These are phyloP conservation scores for Linum trigynum DNA, from an alignment of 345 rosid species.

Conservation along the genomic window DNA sequence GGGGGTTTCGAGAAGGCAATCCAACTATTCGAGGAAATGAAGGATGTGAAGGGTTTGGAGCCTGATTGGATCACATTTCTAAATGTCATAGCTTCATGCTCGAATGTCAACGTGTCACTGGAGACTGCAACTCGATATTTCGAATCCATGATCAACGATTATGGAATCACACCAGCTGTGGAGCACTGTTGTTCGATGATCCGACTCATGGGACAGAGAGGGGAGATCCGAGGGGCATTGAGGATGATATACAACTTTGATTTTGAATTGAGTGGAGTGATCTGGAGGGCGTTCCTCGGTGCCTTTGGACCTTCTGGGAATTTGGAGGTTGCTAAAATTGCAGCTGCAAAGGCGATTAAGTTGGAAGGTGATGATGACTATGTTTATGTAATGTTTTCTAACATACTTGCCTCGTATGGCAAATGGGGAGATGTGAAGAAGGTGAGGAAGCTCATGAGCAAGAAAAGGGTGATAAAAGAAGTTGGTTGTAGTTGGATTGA, in stretches of 20 bases:
- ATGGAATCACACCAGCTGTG: conserved; percentile 43
- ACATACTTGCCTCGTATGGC: conserved; percentile 41
- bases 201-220: conserved; percentile 49
- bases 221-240: conserved; percentile 35
- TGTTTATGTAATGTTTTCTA: conserved; percentile 55
- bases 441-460: conserved; percentile 54
- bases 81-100: conserved; percentile 55
- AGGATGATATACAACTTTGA: conserved; percentile 38
- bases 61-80: conserved; percentile 72
- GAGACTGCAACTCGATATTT: conserved; percentile 32
- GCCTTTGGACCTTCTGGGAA: conserved; percentile 45
- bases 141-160: conserved; percentile 52
- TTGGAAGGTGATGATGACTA: conserved; percentile 53
- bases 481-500: conserved; percentile 64
- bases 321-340: conserved; percentile 35
- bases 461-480: conserved; percentile 49
- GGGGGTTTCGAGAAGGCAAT: conserved; percentile 41
- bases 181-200: conserved; percentile 72
- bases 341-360: conserved; percentile 38
- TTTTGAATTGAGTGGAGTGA: conserved; percentile 32
- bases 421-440: conserved; percentile 49
- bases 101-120: conserved; percentile 34
- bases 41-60: conserved; percentile 27
- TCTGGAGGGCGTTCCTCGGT: conserved; percentile 70
- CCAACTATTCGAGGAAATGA: conserved; percentile 39